phyloP scores from a whole-genome alignment of 192 early-diverging fungal genomes.

The Backusella tarrabulga region DNA sequence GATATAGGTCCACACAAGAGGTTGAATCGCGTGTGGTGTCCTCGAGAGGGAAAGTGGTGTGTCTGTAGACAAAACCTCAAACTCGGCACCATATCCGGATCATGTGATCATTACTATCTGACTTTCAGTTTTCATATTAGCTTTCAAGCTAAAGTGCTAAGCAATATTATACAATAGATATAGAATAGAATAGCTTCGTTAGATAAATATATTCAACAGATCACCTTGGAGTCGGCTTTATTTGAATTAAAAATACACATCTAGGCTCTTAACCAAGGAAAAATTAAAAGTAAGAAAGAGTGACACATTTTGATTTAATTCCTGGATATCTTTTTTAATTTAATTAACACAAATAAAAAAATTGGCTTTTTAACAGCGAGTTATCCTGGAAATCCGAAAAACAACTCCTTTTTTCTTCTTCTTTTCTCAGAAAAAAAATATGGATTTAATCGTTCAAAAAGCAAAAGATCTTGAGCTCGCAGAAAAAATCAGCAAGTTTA shows the following conservation, averaged over 20 bases:
- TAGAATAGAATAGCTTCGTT: too few species aligned
- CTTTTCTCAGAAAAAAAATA: neutral
- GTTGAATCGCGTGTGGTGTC: too few species aligned
- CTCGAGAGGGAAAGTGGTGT: too few species aligned
- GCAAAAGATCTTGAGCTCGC: neutral
- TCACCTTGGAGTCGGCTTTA: neutral
- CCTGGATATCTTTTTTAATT: neutral
- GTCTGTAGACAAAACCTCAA: neutral
- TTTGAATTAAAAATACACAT: neutral
- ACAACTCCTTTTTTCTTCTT: neutral
- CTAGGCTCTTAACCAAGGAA: neutral
- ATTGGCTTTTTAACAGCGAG: neutral
- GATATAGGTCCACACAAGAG: too few species aligned
- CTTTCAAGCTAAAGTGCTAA: too few species aligned
- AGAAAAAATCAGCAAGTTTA: neutral
- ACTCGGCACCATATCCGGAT: neutral
- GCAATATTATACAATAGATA: too few species aligned
- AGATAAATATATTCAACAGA: neutral
- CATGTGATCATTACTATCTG: neutral
- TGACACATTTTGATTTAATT: neutral
- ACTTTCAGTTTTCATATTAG: neutral
- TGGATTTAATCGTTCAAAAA: neutral
- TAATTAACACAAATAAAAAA: neutral
- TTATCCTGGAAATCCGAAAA: neutral
- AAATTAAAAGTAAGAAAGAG: neutral